Conservation (phyloP, 2,329 filamentous ascomycete species). For the Botrytis cinerea region DNA sequence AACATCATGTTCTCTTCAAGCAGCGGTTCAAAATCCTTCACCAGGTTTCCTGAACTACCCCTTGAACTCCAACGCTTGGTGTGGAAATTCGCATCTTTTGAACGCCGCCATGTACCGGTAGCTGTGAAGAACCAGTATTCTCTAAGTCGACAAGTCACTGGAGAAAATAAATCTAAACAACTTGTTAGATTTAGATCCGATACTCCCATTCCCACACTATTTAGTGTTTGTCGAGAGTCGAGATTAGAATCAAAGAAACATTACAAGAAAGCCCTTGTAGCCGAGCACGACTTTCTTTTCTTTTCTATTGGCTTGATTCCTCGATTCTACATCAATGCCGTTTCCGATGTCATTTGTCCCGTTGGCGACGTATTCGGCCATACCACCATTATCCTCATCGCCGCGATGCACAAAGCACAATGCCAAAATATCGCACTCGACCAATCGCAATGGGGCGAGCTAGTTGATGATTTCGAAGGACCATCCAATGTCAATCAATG, state of each 20-base stretch:
- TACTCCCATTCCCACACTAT: neutral
- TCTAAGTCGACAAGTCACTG: neutral
- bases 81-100: neutral
- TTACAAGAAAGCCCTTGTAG: neutral
- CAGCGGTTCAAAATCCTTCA: neutral
- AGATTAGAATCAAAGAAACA: neutral
- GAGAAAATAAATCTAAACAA: neutral
- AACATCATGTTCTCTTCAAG: neutral
- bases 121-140: neutral
- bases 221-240: constrained; percentile 1
- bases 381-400: neutral
- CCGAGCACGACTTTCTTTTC: neutral
- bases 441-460: neutral
- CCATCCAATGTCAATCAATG: neutral
- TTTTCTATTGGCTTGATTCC: neutral
- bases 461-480: neutral
- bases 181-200: constrained; percentile 7
- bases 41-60: neutral
- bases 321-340: neutral
- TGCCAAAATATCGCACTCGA: neutral
- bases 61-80: neutral
- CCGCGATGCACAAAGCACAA: neutral
- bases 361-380: neutral
- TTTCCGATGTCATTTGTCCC: constrained; percentile 2
- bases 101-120: neutral